These are phyloP conservation scores for Mollisiaceae sp. DNA, from an alignment of 2,329 filamentous ascomycete genomes.

Conservation along the genomic window DNA sequence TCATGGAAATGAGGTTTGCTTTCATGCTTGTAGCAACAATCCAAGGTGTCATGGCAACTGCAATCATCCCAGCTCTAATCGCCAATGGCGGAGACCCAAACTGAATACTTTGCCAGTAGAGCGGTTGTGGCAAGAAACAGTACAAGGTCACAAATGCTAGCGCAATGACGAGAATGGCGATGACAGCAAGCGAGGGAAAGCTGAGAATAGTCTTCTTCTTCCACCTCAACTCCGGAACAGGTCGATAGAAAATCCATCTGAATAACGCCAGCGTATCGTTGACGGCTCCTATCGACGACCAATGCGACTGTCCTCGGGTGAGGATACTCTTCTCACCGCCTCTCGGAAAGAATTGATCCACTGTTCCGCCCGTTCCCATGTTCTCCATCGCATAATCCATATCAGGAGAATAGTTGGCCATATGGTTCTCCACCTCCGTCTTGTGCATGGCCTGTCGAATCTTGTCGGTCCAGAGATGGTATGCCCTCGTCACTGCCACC, in stretches of 20 bases:
- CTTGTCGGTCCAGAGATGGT: slow-evolving; percentile 93
- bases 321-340: slow-evolving; percentile 62
- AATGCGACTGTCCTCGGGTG: slow-evolving; percentile 68
- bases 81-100: slow-evolving; percentile 89
- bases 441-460: slow-evolving; percentile 89
- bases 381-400: slow-evolving; percentile 67
- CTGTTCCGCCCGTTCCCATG: slow-evolving; percentile 58
- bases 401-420: slow-evolving; percentile 57
- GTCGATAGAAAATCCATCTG: slow-evolving; percentile 87
- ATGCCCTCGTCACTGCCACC: slow-evolving; percentile 74
- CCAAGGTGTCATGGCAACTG: slow-evolving; percentile 91
- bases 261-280: slow-evolving; percentile 84
- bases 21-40: slow-evolving; percentile 90
- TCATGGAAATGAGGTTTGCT: slow-evolving; percentile 79
- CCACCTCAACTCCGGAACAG: slow-evolving; percentile 75
- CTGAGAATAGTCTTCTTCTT: slow-evolving; percentile 69
- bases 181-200: slow-evolving; percentile 79
- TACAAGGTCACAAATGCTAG: slow-evolving; percentile 78
- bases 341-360: slow-evolving; percentile 74
- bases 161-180: slow-evolving; percentile 70
- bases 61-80: slow-evolving; percentile 87
- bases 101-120: slow-evolving; percentile 86
- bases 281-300: slow-evolving; percentile 74
- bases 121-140: slow-evolving; percentile 83
- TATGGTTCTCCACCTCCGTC: slow-evolving; percentile 74